Conservation (phyloP, 2,329 filamentous ascomycete genomes). For the Seiridium unicorne region DNA sequence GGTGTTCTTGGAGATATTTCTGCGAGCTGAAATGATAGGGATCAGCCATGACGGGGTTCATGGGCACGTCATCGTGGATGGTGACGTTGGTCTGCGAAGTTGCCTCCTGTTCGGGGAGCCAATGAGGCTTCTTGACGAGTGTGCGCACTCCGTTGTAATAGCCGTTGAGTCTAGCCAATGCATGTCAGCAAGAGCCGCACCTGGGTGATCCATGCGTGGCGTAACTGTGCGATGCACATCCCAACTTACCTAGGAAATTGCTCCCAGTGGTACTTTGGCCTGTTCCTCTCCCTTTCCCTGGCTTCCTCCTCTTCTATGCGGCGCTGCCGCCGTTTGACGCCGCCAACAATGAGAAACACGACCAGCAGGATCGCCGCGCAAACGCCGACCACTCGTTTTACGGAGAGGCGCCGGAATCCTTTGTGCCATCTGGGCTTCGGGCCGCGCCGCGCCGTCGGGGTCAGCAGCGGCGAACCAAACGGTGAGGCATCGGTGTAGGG, state of each 20-base stretch:
- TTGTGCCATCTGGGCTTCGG: background rate
- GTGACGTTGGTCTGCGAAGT: slow-evolving; percentile 16
- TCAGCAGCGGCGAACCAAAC: background rate
- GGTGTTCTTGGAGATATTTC: slow-evolving; percentile 23
- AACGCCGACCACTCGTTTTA: background rate
- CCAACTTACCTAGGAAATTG: slow-evolving; percentile 1
- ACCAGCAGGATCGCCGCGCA: background rate
- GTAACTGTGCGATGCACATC: background rate
- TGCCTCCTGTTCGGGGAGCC: slow-evolving; percentile 24
- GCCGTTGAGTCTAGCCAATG: slow-evolving; percentile 18
- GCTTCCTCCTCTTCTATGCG: background rate
- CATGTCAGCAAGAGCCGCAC: slow-evolving; percentile 9
- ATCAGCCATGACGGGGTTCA: slow-evolving; percentile 24
- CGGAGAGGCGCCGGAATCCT: background rate
- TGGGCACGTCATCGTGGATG: slow-evolving; percentile 18
- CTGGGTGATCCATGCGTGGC: background rate
- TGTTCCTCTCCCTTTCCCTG: background rate
- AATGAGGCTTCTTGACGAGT: slow-evolving; percentile 24
- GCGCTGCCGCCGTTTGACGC: background rate
- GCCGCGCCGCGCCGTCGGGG: background rate
- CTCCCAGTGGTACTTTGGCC: slow-evolving; percentile 6
- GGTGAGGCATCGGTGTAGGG: slow-evolving; percentile 15
- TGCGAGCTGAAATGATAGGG: slow-evolving; percentile 23
- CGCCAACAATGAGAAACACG: background rate
- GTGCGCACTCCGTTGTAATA: slow-evolving; percentile 26